Base-by-base conservation (phyloP, 2,329 filamentous ascomycete genomes). In the Corinectria fuckeliana region DNA sequence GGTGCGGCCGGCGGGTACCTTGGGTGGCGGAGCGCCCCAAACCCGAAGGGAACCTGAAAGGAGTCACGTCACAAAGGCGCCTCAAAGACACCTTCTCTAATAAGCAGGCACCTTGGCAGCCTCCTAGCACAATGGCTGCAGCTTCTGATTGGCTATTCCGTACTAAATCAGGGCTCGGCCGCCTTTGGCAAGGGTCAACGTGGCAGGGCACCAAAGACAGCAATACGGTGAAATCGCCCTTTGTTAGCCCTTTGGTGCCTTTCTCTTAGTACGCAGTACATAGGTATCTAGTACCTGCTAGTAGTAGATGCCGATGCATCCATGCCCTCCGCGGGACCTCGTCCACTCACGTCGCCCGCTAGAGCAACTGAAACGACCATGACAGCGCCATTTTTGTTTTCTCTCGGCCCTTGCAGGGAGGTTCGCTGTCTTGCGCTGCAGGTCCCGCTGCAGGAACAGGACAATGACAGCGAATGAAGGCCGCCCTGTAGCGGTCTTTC, bases 361-460 rank as follows among this genome's bases (percentile, higher is more conserved):
- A 20, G 14, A 32, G 32, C 56, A 47, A 36, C 34, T 56, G 57
- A 60, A 60, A 60, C 57, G 32, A 14, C 57, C 51, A 36, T 49
- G 18, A 39, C 26, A 38, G 42, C 49, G 58, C 41, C 53, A 58
- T 52, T 60, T 42, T 39, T 42, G 14, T 32, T 34, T 44, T 39
- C 45, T 48, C 28, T 36, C 36, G 41, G 32, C 48, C 42, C 48
- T 49, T 52, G 54, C 57, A 60, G 47, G 20, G 25, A 26, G 11
- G 42, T 16, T 38, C 56, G 30, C 44, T 53, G 30, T 59, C 49
- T 55, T 10, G n/a, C n/a, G 30, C 45, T 45, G 56, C 56, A 44
- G 48, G 49, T 34, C 25, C 23, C 21, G 28, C 58, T 60, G 58
- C 58, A 60, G 53, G 58, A 57, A 61, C 58, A 52, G 23, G 49